Evolutionary conservation across 2,329 filamentous ascomycete genomes (phyloP), one percentile per base, ranked within the genome.

Genomic region (Fusarium sp.): DNA sequence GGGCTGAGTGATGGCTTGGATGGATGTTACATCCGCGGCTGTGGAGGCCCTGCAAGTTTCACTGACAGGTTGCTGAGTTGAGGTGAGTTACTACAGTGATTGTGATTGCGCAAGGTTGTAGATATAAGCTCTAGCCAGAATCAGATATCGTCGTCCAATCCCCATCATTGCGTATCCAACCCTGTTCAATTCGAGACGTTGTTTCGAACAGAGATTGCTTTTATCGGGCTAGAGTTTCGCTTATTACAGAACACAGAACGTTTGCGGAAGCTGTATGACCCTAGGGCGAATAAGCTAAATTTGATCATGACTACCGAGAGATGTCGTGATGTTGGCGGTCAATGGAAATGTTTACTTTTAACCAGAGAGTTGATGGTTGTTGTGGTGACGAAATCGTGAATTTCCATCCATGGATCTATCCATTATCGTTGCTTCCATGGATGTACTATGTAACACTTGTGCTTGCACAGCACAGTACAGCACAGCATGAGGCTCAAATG

Each of bases 41-140:
- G 62, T 58, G 57, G 52, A 44, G 43, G 26, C 30, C 58, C 49
- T 51, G 49, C 34, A 39, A 45, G 65, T 67, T 67, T 67, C 58
- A 58, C 41, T 30, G 58, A 53, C 26, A 64, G 63, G 61, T 62
- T 69, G 61, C 53, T 65, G 44, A 69, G 49, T 51, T 51, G 49
- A 51, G 49, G 31, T 34, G 49, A 51, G 66, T 58, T 58, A 61
- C 61, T 66, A 51, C 49, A 43, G 28, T 61, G 48, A 65, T 45
- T 65, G 43, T 59, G 28, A 43, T 48, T 46, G 51, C 41, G 44
- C 46, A 53, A 31, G 42, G 49, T 41, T 26, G 49, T 26, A 49
- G 23, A 26, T 48, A 18, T 50, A 54, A 34, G 51, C 57, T 50
- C 58, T 39, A 41, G 21, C 26, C 14, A 55, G 43, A 49, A 49